Evolutionary conservation across 129 eudicot species (phyloP).

Genomic region (Gnaphalium uliginosum): DNA sequence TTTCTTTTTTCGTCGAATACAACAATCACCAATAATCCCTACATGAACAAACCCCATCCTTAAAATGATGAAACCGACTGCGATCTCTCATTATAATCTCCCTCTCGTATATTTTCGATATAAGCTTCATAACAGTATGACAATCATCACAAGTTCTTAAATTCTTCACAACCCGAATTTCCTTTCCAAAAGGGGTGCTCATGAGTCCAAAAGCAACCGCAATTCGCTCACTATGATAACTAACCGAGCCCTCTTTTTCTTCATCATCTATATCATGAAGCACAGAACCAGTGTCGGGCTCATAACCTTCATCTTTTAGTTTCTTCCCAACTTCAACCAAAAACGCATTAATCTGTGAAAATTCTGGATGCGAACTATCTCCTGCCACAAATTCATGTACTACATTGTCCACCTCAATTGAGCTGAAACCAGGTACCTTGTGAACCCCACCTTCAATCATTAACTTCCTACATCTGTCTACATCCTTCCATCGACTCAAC

Average conservation of each 20-base stretch:
- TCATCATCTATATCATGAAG: conserved; percentile 60
- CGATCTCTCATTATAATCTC: conserved; percentile 54
- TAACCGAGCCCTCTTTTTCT: conserved; percentile 47
- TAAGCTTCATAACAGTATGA: conserved; percentile 46
- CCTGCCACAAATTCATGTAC: conserved; percentile 60
- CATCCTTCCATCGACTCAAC: conserved; percentile 52
- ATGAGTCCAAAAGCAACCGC: conserved; percentile 63
- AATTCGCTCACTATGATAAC: conserved; percentile 56
- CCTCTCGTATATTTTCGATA: conserved; percentile 42
- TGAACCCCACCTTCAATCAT: conserved; percentile 47
- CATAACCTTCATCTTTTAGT: conserved; percentile 48
- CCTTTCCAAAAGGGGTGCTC: conserved; percentile 41
- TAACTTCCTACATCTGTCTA: conserved; percentile 42
- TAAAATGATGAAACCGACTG: conserved; percentile 55
- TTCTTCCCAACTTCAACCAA: conserved; percentile 44
- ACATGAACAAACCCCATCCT: conserved; percentile 51
- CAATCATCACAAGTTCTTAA: conserved; percentile 48
- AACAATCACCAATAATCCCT: conserved; percentile 54
- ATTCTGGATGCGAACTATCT: conserved; percentile 51
- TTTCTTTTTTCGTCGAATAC: not conserved
- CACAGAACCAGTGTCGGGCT: conserved; percentile 46
- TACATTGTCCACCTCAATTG: conserved; percentile 50
- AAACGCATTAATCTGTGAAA: conserved; percentile 35
- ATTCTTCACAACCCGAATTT: conserved; percentile 49
- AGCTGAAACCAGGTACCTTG: conserved; percentile 61